Evolutionary conservation across 2,329 filamentous ascomycete species (phyloP).

Genomic region (Berkeleyomyces rouxiae): DNA sequence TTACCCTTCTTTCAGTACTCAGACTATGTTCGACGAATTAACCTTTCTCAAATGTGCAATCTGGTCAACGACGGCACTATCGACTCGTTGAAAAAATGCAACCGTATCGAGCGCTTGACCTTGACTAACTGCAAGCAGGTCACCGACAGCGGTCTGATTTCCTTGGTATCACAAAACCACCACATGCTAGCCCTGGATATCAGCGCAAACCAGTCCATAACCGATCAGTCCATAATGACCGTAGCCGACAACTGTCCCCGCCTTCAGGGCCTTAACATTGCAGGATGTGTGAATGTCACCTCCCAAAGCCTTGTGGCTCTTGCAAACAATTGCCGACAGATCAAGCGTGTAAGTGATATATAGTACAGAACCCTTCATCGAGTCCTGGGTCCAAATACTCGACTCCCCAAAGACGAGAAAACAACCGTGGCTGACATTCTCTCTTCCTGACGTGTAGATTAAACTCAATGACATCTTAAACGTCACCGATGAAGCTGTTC

Average conservation of each 20-base stretch:
- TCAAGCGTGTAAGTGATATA: conserved; percentile 55
- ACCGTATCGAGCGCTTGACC: conserved; percentile 80
- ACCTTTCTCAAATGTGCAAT: conserved; percentile 62
- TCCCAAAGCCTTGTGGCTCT: conserved; percentile 71
- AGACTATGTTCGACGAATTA: conserved; percentile 80
- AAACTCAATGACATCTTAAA: conserved; percentile 91
- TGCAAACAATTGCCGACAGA: conserved; percentile 64
- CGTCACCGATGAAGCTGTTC: conserved; percentile 63
- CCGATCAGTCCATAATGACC: conserved; percentile 59
- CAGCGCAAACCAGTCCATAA: conserved; percentile 68
- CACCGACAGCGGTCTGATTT: conserved; percentile 67
- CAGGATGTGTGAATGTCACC: conserved; percentile 66
- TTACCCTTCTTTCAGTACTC: conserved; percentile 78
- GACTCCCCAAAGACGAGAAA: too few relatives aligned
- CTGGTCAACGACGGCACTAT: conserved; percentile 80
- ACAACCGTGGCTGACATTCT: too few relatives aligned
- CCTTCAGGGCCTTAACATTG: conserved; percentile 85
- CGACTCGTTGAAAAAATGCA: conserved; percentile 64
- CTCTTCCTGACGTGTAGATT: conserved; percentile 33
- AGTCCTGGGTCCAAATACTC: too few relatives aligned
- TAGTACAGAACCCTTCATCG: too few relatives aligned
- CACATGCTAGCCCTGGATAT: conserved; percentile 82
- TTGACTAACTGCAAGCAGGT: conserved; percentile 76
- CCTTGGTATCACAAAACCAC: conserved; percentile 61
- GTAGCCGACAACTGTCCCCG: conserved; percentile 69